phyloP scores from a whole-genome alignment of 1,139 yeast genomes.

The Geotrichum reessii region DNA sequence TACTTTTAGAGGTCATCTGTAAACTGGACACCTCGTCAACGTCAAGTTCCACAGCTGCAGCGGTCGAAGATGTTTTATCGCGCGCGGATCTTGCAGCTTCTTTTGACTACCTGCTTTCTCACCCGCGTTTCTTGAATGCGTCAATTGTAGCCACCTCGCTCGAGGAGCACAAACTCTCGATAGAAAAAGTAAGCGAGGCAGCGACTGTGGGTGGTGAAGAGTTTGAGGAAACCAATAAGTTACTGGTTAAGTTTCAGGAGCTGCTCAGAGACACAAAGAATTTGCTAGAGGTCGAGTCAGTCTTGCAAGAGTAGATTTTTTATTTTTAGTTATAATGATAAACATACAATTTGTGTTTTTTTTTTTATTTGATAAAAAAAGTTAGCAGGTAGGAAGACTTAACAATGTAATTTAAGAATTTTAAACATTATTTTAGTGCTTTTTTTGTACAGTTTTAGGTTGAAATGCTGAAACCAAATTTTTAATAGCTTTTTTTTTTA shows the following conservation, averaged over 20 bases:
- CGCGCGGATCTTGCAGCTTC: conserved; percentile 47
- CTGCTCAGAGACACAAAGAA: conserved; percentile 7
- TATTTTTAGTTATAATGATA: not conserved
- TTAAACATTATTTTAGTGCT: too few species aligned
- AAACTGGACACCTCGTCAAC: conserved; percentile 39
- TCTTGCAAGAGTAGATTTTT: not conserved
- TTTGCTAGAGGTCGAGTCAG: not conserved
- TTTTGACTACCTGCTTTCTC: conserved; percentile 67
- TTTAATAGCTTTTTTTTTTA: too few species aligned
- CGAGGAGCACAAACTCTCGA: conserved; percentile 48
- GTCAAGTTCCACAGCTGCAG: not conserved
- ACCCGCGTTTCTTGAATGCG: conserved; percentile 75
- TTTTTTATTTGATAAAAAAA: too few species aligned
- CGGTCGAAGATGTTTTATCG: not conserved
- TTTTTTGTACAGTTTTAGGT: too few species aligned
- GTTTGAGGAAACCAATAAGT: conserved; percentile 1
- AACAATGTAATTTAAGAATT: too few species aligned
- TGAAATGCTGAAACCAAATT: too few species aligned
- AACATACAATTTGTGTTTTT: too few species aligned
- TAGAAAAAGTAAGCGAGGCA: not conserved
- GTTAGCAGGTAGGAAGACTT: too few species aligned
- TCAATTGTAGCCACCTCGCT: conserved; percentile 56
- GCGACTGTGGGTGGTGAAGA: not conserved
- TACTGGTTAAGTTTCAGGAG: conserved; percentile 6
- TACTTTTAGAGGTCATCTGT: conserved; percentile 54